Percentiles rank a stretch among this genome's conserved stretches.
Conservation (phyloP, 768 basidiomycete genomes). For the Naematelia aurantialba region DNA sequence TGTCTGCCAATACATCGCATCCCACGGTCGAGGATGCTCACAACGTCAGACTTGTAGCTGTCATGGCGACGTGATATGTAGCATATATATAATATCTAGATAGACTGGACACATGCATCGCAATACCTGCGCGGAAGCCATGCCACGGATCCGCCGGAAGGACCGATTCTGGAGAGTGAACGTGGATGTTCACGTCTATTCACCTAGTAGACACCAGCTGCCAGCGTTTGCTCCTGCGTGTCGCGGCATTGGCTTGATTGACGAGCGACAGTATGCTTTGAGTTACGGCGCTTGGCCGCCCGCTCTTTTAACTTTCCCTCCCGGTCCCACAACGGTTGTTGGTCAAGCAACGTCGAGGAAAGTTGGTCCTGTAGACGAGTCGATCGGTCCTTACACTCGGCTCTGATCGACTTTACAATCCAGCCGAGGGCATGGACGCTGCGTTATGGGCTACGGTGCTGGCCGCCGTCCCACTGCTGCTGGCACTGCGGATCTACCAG, state of each 20-base stretch:
- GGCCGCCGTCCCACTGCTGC: not conserved
- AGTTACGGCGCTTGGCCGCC: no score
- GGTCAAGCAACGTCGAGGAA: no score
- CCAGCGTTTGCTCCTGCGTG: not conserved
- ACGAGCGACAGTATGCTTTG: not conserved
- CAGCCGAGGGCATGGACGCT: not conserved
- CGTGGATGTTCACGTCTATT: no score
- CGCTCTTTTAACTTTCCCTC: no score
- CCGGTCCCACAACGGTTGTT: no score
- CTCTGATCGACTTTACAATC: no score
- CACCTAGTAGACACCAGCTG: no score
- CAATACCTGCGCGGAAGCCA: no score
- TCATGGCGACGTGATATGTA: constrained; percentile 45
- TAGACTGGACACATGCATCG: not conserved
- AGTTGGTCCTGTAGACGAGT: no score
- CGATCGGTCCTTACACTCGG: no score
- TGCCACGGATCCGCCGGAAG: no score
- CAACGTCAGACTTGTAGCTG: constrained; percentile 43
- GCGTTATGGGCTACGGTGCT: not conserved
- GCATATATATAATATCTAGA: not conserved
- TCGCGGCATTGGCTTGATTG: not conserved
- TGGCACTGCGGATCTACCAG: constrained; percentile 21
- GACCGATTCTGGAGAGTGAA: no score
- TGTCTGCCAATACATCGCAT: constrained; percentile 37
- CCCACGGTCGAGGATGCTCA: constrained; percentile 38